Percentiles rank a stretch among this genome's conserved stretches.
Evolutionary conservation across 129 eudicot genomes (phyloP).

Genomic region (Tagetes erecta): DNA sequence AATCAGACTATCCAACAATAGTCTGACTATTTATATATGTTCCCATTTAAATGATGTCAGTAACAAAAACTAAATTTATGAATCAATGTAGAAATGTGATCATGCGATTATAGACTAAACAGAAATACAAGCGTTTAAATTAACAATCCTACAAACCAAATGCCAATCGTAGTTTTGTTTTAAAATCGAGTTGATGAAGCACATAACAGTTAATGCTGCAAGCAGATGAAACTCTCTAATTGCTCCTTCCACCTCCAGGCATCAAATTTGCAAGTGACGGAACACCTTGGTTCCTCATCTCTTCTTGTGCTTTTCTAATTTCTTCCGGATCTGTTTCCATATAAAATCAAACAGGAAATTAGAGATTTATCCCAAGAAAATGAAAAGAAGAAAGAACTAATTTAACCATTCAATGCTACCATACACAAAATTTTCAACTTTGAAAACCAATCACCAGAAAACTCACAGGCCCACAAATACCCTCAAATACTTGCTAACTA

Average conservation of each 20-base stretch:
- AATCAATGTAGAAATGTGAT: not conserved
- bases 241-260: conserved; percentile 63
- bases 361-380: not conserved
- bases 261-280: conserved; percentile 84
- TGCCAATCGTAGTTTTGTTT: not conserved
- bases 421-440: not conserved
- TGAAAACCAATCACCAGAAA: not conserved
- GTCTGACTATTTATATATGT: too few species aligned
- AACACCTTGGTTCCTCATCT: conserved; percentile 95
- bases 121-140: not conserved
- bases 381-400: not conserved
- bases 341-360: not conserved
- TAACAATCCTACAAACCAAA: not conserved
- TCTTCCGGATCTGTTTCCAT: conserved; percentile 75
- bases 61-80: not conserved
- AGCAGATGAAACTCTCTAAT: conserved; percentile 26
- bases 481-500: not conserved
- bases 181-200: not conserved
- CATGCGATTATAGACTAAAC: conserved; percentile 8
- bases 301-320: conserved; percentile 88
- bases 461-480: not conserved
- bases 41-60: not conserved
- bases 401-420: not conserved
- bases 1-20: too few species aligned
- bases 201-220: not conserved